phyloP scores from a whole-genome alignment of 2,329 filamentous ascomycete genomes.

The Aspergillus fumigatiaffinis region DNA sequence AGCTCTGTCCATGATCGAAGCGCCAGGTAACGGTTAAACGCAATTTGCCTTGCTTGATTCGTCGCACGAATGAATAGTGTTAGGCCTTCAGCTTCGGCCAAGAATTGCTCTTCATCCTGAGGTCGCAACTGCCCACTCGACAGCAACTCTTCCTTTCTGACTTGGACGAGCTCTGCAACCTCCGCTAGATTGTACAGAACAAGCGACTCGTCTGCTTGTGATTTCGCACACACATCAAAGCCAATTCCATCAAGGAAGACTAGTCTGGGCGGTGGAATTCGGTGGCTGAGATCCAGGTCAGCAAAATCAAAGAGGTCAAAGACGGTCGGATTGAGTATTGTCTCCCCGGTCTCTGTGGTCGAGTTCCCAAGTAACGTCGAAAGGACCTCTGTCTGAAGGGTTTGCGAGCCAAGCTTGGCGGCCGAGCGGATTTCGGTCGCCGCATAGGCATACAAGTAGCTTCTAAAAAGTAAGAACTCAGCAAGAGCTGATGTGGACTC shows the following conservation, averaged over 20 bases:
- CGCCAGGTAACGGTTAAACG: constrained; percentile 57
- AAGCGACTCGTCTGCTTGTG: constrained; percentile 50
- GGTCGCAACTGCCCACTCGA: constrained; percentile 43
- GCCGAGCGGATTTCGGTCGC: constrained; percentile 79
- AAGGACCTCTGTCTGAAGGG: constrained; percentile 63
- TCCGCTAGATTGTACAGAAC: constrained; percentile 65
- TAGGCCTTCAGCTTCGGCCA: constrained; percentile 36
- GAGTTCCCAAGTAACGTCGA: constrained; percentile 69
- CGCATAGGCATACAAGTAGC: constrained; percentile 78
- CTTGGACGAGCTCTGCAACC: constrained; percentile 66
- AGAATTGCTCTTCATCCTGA: constrained; percentile 40
- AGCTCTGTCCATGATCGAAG: constrained; percentile 82
- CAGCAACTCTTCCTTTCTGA: constrained; percentile 42
- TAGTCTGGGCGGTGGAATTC: constrained; percentile 50
- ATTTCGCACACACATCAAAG: constrained; percentile 60
- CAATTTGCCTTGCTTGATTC: constrained; percentile 38
- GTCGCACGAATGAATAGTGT: constrained; percentile 37
- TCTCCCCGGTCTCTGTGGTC: constrained; percentile 62
- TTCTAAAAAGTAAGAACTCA: constrained; percentile 73
- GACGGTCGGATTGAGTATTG: constrained; percentile 66
- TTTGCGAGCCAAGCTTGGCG: constrained; percentile 65
- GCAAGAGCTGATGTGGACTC: constrained; percentile 66
- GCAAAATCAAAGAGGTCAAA: constrained; percentile 95
- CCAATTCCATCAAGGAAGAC: constrained; percentile 64
- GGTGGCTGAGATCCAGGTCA: constrained; percentile 54